Evolutionary conservation across 768 basidiomycete species (phyloP), one percentile per base, ranked within the genome.

Genomic region (Hypholoma fasciculare): DNA sequence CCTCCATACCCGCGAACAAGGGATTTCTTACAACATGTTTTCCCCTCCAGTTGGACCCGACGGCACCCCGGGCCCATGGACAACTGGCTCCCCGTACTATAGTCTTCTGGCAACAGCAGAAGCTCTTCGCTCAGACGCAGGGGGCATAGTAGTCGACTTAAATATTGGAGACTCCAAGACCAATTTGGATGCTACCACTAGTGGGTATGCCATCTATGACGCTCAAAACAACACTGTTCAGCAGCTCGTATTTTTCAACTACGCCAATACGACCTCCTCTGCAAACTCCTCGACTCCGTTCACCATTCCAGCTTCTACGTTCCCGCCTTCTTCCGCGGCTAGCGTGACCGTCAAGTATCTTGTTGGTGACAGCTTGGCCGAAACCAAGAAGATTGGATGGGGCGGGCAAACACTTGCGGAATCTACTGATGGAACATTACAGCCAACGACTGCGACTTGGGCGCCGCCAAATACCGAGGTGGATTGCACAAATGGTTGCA

Each of bases 181-280:
- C 13, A 70, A 78, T 57, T 64, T 64, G 12, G 72, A 68, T 61
- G 73, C 76, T 34, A 76, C 76, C 19, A 74, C 74, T 39, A 78
- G 81, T 59, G 75, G 81, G 34, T 89, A 90, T 66, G 85, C 81
- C 5, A 69, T 88, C 26, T 86, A 86, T 72, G 83, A 88, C 59
- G 74, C 82, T 37, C 69, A 67, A 12, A 74, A 74, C 47, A 74
- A 77, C 2, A 72, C 73, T 1, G 67, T 82, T 23, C 68, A 73
- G 36, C 72, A 75, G 50, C 65, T 83, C 23, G 77, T 78, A 13
- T 64, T 85, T 39, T 80, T 85, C 69, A 84, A 85, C 61, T 83
- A 72, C 62, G 78, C 74, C 64, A 77, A 81, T 69, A 67, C 77
- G 56, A 72, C 72, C 51, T 57, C 73, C 51, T 75, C 77, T 65